Evolutionary conservation across 495 filamentous ascomycete genomes (phyloP), one percentile per base, ranked within the genome.

Genomic region (Penicillium cosmopolitanum): DNA sequence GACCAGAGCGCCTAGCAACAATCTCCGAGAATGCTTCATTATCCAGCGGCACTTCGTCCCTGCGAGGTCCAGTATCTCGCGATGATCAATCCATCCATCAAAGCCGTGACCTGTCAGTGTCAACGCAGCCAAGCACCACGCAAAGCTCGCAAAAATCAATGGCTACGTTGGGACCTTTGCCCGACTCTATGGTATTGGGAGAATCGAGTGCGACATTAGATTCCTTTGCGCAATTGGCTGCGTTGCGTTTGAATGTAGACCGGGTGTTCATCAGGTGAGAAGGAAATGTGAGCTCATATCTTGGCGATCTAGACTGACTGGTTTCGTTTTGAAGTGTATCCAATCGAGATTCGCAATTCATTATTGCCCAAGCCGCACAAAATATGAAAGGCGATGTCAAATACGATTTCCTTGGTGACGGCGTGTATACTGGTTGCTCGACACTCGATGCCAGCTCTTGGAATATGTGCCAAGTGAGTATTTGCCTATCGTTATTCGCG

Each of bases 151-250:
- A 56, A 46, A 23, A 50, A 16, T 42, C 57, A 9, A 2, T 8
- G 19, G 21, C 38, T 44, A 16, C 54, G 1, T 42, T 59, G n/a
- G 34, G 56, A 5, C 50, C 64, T 1, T 28, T 69, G 3, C 64
- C 67, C 19, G 69, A 72, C 16, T 58, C 65, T 2, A 25, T 72
- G 15, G 50, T 68, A 8, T 34, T 75, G 13, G 70, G 70, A 12
- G 62, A 66, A 23, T 56, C 67, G 6, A 89, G 90, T 66, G 76
- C 82, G 3, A 84, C 82, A n/a, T 73, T 92, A 18, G 80, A 68
- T 5, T 82, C 82, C 4, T 75, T 77, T 57, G 76, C 78, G 6
- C 80, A 83, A 40, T 60, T 83, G 13, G 78, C 76, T n/a, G 80
- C 82, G 7, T 57, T 82, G 31, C 74, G 80, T 16, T 67, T 82